Evolutionary conservation across 202 grass and related monocot species (phyloP), one percentile per base, ranked within the genome.

Genomic region (Hordeum pubiflorum): DNA sequence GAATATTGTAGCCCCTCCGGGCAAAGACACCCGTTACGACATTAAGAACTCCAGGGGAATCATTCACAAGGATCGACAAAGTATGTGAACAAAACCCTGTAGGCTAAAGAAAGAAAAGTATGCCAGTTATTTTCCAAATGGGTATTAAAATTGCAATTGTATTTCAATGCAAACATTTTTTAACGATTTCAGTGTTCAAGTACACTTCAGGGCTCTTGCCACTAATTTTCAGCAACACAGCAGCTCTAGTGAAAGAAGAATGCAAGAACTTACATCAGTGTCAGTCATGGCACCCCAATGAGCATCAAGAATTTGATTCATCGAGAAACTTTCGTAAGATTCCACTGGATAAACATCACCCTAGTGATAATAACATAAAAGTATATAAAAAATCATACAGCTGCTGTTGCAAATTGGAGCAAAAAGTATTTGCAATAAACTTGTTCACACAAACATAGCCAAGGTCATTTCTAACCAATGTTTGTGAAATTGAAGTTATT

Each of bases 301-400:
- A 77, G 91, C 91, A 89, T 91, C 91, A 54, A 94, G 86, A 91
- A 94, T 71, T 89, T 82, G 91, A 91, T 82, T 87, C 33, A 76
- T 61, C 2, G 74, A 74, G 24, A 78, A 86, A 38, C 43, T 80
- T 38, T 94, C 89, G 76, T 82, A 91, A 26, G 89, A 65, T 82
- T 94, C 91, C 83, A 94, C 83, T 67, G 91, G 91, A 80, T 91
- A 94, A 44, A 94, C 91, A 77, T 94, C 91, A 13, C 91, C 91
- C 91, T 94, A 44, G 14, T 33, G 24, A 72, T 72, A 86, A 80
- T 29, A 39, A 9, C 6, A 22, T 50, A 31, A 43, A 17, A 72
- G 54, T 37, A 18, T 29, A 59, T 73, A 68, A 75, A 66, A 58
- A 7, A 39, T 48, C 57, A 81, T 66, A n/a, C 1, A 76, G 46